Conservation (phyloP, 2,329 filamentous ascomycete species). For the Fusarium napiforme region DNA sequence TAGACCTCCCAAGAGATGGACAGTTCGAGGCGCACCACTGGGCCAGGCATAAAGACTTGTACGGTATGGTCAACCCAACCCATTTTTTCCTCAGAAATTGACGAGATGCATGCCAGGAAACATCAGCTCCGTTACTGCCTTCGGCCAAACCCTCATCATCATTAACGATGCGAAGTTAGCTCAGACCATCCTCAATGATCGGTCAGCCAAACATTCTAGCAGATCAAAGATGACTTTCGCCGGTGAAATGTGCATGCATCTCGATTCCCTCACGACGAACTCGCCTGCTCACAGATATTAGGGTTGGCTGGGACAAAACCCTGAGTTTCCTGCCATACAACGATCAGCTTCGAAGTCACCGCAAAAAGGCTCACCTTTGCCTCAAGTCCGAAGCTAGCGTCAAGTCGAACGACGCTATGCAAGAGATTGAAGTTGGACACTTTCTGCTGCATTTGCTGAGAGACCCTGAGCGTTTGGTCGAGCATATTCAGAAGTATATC, state of each 20-base stretch:
- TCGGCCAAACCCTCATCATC: constrained; percentile 55
- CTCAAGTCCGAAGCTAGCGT: constrained; percentile 56
- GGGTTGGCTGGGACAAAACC: constrained; percentile 46
- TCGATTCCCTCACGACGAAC: no score
- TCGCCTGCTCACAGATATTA: not conserved
- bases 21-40: constrained; percentile 29
- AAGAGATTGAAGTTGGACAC: constrained; percentile 53
- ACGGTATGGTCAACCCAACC: not conserved
- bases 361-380: constrained; percentile 56
- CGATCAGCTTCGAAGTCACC: constrained; percentile 52
- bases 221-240: constrained; percentile 27
- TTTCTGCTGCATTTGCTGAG: constrained; percentile 47
- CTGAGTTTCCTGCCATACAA: constrained; percentile 52
- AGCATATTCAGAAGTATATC: constrained; percentile 56
- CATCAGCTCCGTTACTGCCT: constrained; percentile 49
- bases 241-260: constrained; percentile 12
- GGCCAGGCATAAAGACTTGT: constrained; percentile 17
- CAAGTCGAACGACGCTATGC: constrained; percentile 52
- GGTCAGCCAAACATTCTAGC: constrained; percentile 19
- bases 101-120: constrained; percentile 54
- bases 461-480: constrained; percentile 49
- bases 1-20: constrained; percentile 15
- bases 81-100: rapidly evolving
- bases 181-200: constrained; percentile 49
- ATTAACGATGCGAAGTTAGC: constrained; percentile 52